Conservation (phyloP, 352 stramenopile genomes). For the Phytophthora pistaciae region DNA sequence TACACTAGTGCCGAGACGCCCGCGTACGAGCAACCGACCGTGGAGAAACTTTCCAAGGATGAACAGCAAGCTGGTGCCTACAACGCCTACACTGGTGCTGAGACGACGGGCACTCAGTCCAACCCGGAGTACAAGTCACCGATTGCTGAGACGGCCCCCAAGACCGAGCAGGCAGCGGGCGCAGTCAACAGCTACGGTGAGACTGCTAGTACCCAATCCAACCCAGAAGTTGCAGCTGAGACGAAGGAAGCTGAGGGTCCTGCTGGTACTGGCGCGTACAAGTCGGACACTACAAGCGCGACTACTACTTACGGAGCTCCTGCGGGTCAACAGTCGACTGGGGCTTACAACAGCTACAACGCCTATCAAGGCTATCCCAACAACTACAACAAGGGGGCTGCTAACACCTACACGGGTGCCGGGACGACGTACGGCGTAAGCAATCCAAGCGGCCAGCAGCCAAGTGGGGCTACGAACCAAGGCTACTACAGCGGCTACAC, state of each 20-base stretch:
- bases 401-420: neutral
- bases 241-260: too few relatives aligned
- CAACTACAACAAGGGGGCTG: neutral
- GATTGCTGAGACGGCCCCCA: neutral
- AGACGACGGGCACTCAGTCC: neutral
- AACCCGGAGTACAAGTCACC: neutral
- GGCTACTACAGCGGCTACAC: neutral
- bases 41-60: neutral
- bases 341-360: neutral
- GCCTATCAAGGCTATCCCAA: neutral
- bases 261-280: neutral
- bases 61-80: constrained; percentile 3
- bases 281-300: neutral
- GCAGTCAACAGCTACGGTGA: neutral
- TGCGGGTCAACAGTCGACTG: neutral
- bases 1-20: neutral
- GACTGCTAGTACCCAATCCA: neutral
- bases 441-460: neutral
- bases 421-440: neutral
- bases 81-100: neutral
- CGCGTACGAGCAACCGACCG: neutral
- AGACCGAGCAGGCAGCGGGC: neutral
- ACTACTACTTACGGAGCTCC: neutral
- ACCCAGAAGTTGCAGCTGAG: neutral
- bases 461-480: neutral